phyloP scores from a whole-genome alignment of 2,329 filamentous ascomycete genomes.

The Harringtonia lauricola region DNA sequence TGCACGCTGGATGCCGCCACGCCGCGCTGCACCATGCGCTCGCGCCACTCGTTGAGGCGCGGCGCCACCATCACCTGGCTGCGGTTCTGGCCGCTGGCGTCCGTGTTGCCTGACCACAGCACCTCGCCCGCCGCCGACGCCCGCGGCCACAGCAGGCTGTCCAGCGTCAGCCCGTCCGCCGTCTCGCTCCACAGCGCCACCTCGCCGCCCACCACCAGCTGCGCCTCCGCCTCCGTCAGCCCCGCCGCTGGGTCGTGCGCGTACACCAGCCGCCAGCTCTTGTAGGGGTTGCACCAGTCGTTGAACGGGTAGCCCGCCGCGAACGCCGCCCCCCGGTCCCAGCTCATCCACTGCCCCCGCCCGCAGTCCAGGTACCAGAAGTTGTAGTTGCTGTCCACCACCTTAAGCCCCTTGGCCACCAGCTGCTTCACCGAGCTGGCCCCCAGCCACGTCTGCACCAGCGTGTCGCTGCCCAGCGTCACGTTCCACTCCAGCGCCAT shows the following conservation, averaged over 20 bases:
- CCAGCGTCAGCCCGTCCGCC: slow-evolving; percentile 63
- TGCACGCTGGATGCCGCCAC: slow-evolving; percentile 54
- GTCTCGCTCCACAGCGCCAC: slow-evolving; percentile 74
- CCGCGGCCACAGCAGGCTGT: slow-evolving; percentile 69
- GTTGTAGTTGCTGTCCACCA: slow-evolving; percentile 65
- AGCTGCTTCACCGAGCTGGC: slow-evolving; percentile 49
- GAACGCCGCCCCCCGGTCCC: slow-evolving; percentile 43
- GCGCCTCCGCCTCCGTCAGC: slow-evolving; percentile 47
- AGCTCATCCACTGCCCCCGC: slow-evolving; percentile 68
- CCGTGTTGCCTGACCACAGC: slow-evolving; percentile 64
- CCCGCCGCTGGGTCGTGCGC: slow-evolving; percentile 61
- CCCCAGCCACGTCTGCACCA: slow-evolving; percentile 72
- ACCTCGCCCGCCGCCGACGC: slow-evolving; percentile 65
- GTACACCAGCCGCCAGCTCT: slow-evolving; percentile 77
- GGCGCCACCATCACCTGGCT: slow-evolving; percentile 60
- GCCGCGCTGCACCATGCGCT: slow-evolving; percentile 60
- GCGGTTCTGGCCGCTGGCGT: slow-evolving; percentile 55
- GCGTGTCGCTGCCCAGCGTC: slow-evolving; percentile 55
- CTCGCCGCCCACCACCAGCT: slow-evolving; percentile 71
- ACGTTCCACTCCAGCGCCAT: slow-evolving; percentile 72
- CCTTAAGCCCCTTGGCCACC: slow-evolving; percentile 54
- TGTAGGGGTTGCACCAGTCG: slow-evolving; percentile 72
- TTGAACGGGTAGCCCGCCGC: slow-evolving; percentile 53
- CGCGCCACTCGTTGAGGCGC: slow-evolving; percentile 63
- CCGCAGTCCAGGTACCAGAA: slow-evolving; percentile 82